phyloP scores from a whole-genome alignment of 139 green algal genomes.

The Chlamydomonas incerta region DNA sequence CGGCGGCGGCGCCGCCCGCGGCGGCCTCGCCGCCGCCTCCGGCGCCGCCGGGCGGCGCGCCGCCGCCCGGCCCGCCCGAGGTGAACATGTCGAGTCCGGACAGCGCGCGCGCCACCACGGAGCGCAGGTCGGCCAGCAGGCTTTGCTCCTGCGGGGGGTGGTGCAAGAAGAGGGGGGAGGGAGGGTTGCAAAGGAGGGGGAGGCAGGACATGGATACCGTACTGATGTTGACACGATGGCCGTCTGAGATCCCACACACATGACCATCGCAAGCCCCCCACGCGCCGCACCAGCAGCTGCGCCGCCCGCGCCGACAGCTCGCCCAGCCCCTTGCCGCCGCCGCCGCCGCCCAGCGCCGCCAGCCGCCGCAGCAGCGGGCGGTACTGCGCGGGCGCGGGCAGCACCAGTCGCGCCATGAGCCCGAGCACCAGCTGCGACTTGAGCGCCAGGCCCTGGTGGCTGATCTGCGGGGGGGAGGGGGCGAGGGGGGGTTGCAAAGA shows the following conservation, averaged over 20 bases:
- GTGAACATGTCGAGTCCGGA: constrained; percentile 92
- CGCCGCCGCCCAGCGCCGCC: constrained; percentile 70
- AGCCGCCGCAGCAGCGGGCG: constrained; percentile 82
- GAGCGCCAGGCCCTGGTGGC: constrained; percentile 81
- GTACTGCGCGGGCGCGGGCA: constrained; percentile 81
- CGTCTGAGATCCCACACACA: no score
- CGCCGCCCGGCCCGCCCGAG: background rate
- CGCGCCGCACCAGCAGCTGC: constrained; percentile 73
- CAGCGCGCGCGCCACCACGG: constrained; percentile 86
- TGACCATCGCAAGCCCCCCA: background rate
- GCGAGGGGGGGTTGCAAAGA: no score
- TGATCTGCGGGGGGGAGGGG: background rate
- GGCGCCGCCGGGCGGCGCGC: background rate
- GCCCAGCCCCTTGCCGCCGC: constrained; percentile 45
- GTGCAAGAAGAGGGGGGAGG: no score
- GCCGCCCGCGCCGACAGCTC: constrained; percentile 60
- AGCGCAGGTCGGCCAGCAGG: constrained; percentile 89
- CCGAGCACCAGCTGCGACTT: constrained; percentile 82
- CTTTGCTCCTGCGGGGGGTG: constrained; percentile 81
- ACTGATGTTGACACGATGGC: no score
- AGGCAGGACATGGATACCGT: no score
- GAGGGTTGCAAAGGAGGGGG: no score
- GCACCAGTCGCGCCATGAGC: constrained; percentile 87
- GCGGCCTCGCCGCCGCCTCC: background rate
- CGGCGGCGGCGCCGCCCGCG: background rate